Percentiles rank a stretch among this genome's conserved stretches.
These are phyloP conservation scores for Phalaenopsis hybrid DNA, from an alignment of 116 monocot species.

Conservation along the genomic window DNA sequence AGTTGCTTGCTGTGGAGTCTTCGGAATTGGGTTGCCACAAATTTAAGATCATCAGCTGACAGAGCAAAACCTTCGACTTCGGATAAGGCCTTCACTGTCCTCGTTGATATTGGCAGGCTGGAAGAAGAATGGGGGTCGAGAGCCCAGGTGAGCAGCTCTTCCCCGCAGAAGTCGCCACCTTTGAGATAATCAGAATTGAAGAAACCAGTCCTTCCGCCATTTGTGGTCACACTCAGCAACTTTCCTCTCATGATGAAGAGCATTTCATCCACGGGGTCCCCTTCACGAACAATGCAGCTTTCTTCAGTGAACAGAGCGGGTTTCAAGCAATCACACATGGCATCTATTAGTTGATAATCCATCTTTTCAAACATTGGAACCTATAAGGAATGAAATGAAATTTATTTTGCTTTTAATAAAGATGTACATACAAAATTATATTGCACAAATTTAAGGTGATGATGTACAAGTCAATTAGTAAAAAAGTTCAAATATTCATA, in stretches of 20 bases:
- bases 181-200: constrained; percentile 30
- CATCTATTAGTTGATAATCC: constrained; percentile 47
- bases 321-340: constrained; percentile 39
- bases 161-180: constrained; percentile 43
- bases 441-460: background rate
- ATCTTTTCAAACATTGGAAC: constrained; percentile 48
- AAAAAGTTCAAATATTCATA: no score
- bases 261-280: constrained; percentile 44
- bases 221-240: constrained; percentile 27
- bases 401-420: background rate
- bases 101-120: constrained; percentile 40
- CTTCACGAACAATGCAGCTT: constrained; percentile 42
- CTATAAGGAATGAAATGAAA: constrained; percentile 9
- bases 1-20: constrained; percentile 50
- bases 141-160: constrained; percentile 56
- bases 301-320: constrained; percentile 30
- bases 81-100: constrained; percentile 32
- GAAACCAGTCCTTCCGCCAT: constrained; percentile 43
- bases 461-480: no score
- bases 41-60: constrained; percentile 45
- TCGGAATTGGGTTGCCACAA: constrained; percentile 48
- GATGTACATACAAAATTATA: background rate
- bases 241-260: constrained; percentile 48
- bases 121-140: constrained; percentile 31
- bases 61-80: constrained; percentile 55